Conservation (phyloP, 2,329 filamentous ascomycete genomes). For the Penicillium vulpinum region DNA sequence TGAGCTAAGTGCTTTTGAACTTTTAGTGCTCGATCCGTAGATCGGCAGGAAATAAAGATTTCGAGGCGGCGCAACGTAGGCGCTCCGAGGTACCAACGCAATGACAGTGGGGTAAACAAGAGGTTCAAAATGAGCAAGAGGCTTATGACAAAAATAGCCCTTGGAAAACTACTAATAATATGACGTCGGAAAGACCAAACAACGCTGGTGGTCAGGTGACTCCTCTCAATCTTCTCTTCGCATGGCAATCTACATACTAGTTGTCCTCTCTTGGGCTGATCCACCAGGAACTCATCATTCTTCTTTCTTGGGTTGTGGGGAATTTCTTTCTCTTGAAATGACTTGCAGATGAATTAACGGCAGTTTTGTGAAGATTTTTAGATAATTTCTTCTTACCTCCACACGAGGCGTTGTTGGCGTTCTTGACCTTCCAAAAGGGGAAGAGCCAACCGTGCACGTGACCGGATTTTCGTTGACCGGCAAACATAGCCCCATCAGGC, state of each 20-base stretch:
- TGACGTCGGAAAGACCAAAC: too few species aligned
- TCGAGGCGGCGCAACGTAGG: too few species aligned
- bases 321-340: background rate
- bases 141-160: too few species aligned
- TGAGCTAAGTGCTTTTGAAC: background rate
- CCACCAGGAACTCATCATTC: background rate
- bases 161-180: too few species aligned
- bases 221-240: background rate
- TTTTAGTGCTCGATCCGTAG: too few species aligned
- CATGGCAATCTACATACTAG: background rate
- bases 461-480: conserved; percentile 9
- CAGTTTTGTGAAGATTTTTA: conserved; percentile 46
- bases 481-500: conserved; percentile 1
- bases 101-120: too few species aligned
- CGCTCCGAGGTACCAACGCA: too few species aligned
- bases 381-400: background rate
- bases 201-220: too few species aligned
- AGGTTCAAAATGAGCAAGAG: too few species aligned
- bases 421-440: conserved; percentile 6
- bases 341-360: background rate
- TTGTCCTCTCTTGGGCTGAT: background rate
- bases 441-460: conserved; percentile 9
- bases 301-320: fast-evolving
- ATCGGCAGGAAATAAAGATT: too few species aligned
- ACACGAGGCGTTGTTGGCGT: background rate